Percentiles rank a stretch among this genome's conserved stretches.
Evolutionary conservation across 1,284 basidiomycete genomes (phyloP).

Genomic region (Puccinia coronata): DNA sequence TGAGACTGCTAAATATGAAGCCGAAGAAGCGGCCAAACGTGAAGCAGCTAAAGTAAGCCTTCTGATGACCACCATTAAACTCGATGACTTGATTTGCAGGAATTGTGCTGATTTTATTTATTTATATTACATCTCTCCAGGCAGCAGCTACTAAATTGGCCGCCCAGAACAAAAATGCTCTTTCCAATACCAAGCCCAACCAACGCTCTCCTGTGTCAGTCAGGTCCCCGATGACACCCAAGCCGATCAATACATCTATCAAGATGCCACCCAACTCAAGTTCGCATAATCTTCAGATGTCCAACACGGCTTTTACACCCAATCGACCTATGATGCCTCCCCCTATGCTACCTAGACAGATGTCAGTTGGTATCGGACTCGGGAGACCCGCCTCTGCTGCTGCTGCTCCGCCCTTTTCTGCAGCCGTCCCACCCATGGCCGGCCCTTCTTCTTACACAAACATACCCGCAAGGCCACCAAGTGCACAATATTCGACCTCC

Average conservation of each 20-base stretch:
- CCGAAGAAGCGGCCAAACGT: conserved; percentile 51
- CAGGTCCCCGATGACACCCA: conserved; percentile 15
- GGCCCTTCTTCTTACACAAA: conserved; percentile 36
- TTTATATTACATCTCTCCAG: conserved; percentile 18
- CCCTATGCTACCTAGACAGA: conserved; percentile 38
- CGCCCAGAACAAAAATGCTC: conserved; percentile 41
- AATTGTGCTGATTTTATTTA: neutral
- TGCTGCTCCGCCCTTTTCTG: conserved; percentile 47
- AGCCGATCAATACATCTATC: conserved; percentile 34
- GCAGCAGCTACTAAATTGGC: conserved; percentile 39
- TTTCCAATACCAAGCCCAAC: conserved; percentile 25
- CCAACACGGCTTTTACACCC: conserved; percentile 29
- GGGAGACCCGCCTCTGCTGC: conserved; percentile 48
- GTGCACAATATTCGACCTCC: conserved; percentile 40
- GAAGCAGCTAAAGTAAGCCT: conserved; percentile 51
- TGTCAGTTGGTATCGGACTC: conserved; percentile 47
- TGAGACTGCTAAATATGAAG: conserved; percentile 47
- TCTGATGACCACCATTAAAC: no score
- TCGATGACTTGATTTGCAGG: neutral
- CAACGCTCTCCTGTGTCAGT: conserved; percentile 39
- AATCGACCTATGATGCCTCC: conserved; percentile 36
- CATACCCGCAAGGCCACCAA: conserved; percentile 46
- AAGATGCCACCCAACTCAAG: conserved; percentile 28
- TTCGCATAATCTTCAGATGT: conserved; percentile 26
- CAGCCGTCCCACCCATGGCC: conserved; percentile 37